Base-by-base conservation (phyloP, 164 flowering plant species). In the Saururus chinensis region DNA sequence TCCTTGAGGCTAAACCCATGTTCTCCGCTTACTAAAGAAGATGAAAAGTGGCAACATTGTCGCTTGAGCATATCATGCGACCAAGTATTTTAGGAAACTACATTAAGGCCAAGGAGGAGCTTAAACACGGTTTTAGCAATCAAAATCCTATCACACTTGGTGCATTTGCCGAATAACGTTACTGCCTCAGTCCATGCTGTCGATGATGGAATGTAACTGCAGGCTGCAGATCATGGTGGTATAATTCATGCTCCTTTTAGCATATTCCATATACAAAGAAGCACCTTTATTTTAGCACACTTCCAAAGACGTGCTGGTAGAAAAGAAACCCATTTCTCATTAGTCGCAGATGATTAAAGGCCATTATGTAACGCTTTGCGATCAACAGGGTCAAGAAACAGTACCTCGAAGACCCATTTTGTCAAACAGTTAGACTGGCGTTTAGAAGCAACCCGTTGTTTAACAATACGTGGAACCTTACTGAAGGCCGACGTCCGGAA, bases 81-180 rank as follows among this genome's bases (percentile, higher is more conserved):
- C 81, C 60, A 90, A 2, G 89, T 84, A 77, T 88, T 90, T 88
- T 92, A 89, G 1, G 92, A 79, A 13, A 88, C 89, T 26, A 67
- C 56, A 42, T 86, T 88, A 7, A 76, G 79, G 40, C 71, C 72
- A 0, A 72, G 69, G 67, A 86, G 79, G 69, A 23, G 14, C 58
- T 69, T 66, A 68, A 90, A 86, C 51, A 82, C 79, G 56, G 21
- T 58, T 66, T 55, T 45, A 0, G 95, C 88, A 72, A 83, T 90
- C 57, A 71, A 77, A 58, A 88, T 74, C 57, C 76, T 76, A 60
- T 65, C 60, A 60, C 91, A 88, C 66, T 88, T 87, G 71, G 96
- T 86, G 70, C 90, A 85, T 11, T 79, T 80, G 0, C 81, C 64
- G 49, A 71, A 85, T 30, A 16, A 88, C 86, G 79, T 85, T 81